Evolutionary conservation across 208 protist genomes (phyloP).

Genomic region (Trypanosoma theileri): DNA sequence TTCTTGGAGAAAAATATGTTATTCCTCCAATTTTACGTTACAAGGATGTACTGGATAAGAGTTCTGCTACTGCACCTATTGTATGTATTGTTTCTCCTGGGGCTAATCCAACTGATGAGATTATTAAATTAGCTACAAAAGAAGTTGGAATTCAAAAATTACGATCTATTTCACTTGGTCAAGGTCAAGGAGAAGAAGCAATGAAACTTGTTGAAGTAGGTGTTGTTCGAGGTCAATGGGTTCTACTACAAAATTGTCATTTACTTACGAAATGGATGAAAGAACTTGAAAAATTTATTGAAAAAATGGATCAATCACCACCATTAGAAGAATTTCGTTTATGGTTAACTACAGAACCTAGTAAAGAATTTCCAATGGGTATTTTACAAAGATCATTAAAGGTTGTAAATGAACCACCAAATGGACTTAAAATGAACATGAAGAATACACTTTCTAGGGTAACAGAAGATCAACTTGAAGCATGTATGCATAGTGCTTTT

Average conservation of each 20-base stretch:
- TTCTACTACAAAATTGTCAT: slow-evolving; percentile 99
- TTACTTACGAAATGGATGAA: slow-evolving; percentile 98
- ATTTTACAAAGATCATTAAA: slow-evolving; percentile 98
- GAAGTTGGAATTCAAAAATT: slow-evolving; percentile 94
- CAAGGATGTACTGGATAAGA: slow-evolving; percentile 95
- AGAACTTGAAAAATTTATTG: slow-evolving; percentile 97
- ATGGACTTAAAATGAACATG: slow-evolving; percentile 99
- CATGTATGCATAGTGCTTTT: slow-evolving; percentile 96
- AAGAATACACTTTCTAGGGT: slow-evolving; percentile 96
- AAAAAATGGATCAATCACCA: slow-evolving; percentile 93
- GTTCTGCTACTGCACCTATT: slow-evolving; percentile 92
- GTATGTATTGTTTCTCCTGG: slow-evolving; percentile 99
- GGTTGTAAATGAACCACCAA: slow-evolving; percentile 99
- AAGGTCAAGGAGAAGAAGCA: slow-evolving; percentile 97
- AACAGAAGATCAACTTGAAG: slow-evolving; percentile 93
- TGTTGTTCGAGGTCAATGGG: slow-evolving; percentile 96
- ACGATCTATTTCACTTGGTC: slow-evolving; percentile 96
- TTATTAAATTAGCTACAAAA: slow-evolving; percentile 96
- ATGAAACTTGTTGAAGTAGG: slow-evolving; percentile 95
- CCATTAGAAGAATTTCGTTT: slow-evolving; percentile 98
- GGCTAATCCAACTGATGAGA: slow-evolving; percentile 97
- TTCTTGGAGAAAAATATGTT: slow-evolving; percentile 94
- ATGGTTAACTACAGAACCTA: slow-evolving; percentile 99
- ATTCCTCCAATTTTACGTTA: slow-evolving; percentile 97
- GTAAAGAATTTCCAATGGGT: slow-evolving; percentile 96